Evolutionary conservation across 352 stramenopile genomes (phyloP), one percentile per base, ranked within the genome.

Genomic region (Phytophthora tubulina): DNA sequence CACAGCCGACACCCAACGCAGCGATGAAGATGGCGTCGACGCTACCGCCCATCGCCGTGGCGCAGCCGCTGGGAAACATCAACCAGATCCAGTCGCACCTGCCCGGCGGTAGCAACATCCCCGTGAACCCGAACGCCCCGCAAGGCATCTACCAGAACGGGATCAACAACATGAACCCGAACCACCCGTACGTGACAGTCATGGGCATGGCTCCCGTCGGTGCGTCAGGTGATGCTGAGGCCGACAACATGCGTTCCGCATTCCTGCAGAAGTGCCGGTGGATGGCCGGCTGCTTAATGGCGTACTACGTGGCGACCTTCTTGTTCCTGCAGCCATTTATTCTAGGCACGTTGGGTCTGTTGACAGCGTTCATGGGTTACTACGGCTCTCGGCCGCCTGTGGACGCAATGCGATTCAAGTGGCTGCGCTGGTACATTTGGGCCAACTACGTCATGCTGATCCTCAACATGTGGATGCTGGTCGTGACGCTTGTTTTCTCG

Each of bases 321-420:
- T 72, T 94, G 71, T 93, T 94, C 64, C 44, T 92, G 48, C 86
- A 94, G 68, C 86, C 86, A 32, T 90, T 93, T 56, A 63, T 92
- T 41, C 53, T 93, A n/a, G 83, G 83, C 27, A 74, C 76, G 32
- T 17, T 88, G 32, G 86, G 86, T 57, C 59, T 93, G 33, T 35
- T 89, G 50, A 92, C 86, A 49, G 83, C 73, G 33, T 88, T 94
- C 53, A 69, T 92, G 13, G 86, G 86, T 13, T 90, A 86, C 75
- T 82, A 86, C 52, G 82, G 85, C 36, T 75, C 83, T 15, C 81
- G 86, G 0, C 50, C 81, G 21, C 86, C 86, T n/a, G 80, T 94
- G 48, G 85, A 88, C 55, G 38, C 75, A 27, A 70, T 76, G 63
- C 83, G 85, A 15, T 62, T 91, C 48, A 92, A 94, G 72, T 94